A percentile compares a stretch with the other conserved stretches of the same genome.
Conservation (phyloP, 352 stramenopile species). For the Phytopythium cucurbitacearum region DNA sequence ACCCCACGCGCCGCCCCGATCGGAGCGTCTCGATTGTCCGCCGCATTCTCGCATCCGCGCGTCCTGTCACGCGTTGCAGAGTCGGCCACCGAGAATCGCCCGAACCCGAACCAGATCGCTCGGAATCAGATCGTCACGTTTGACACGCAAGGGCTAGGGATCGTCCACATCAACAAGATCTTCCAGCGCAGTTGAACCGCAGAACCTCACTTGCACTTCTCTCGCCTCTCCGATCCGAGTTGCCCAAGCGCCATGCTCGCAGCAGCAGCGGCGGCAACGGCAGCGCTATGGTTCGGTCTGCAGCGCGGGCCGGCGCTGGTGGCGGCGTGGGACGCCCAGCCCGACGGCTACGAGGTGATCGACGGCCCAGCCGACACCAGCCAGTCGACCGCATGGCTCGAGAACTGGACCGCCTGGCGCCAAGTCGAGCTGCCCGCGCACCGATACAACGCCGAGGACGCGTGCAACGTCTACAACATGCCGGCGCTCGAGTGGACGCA, state of each 20-base stretch:
- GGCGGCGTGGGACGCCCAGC: constrained; percentile 63
- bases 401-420: constrained; percentile 57
- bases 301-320: constrained; percentile 6
- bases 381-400: constrained; percentile 41
- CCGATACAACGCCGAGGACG: constrained; percentile 50
- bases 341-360: constrained; percentile 79
- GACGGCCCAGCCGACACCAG: constrained; percentile 39
- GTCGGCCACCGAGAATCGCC: too few species aligned
- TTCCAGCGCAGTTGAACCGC: background rate
- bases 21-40: too few species aligned
- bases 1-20: too few species aligned
- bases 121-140: background rate
- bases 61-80: too few species aligned
- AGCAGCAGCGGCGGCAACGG: background rate
- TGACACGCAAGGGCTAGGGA: constrained; percentile 10
- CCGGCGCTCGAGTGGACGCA: constrained; percentile 64
- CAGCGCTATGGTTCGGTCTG: constrained; percentile 7
- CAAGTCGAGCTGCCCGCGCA: constrained; percentile 67
- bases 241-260: constrained; percentile 6
- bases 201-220: background rate
- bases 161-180: too few species aligned
- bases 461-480: constrained; percentile 74
- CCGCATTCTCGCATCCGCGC: too few species aligned
- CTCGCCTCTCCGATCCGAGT: too few species aligned
- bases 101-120: too few species aligned